phyloP scores from a whole-genome alignment of 225 moss, liverwort and hornwort species.

The Polytrichum formosum region DNA sequence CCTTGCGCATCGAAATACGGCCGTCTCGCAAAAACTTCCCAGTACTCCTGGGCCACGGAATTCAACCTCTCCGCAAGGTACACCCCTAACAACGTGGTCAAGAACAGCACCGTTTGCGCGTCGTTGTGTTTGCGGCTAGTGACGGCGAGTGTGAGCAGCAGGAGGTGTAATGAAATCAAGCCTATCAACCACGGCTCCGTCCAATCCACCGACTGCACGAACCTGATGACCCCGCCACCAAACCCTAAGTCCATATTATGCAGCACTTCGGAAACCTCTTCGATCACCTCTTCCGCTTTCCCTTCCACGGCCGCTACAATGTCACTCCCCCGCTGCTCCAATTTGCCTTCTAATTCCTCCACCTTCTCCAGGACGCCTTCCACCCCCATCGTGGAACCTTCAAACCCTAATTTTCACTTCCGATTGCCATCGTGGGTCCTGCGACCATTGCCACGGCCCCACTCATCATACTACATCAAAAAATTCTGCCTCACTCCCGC shows the following conservation, averaged over 20 bases:
- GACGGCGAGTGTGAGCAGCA: conserved; percentile 39
- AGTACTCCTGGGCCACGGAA: conserved; percentile 42
- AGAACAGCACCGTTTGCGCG: conserved; percentile 60
- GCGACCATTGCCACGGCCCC: no score
- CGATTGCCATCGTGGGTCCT: no score
- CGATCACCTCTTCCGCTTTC: no score
- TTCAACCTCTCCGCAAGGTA: conserved; percentile 76
- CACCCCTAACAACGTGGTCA: conserved; percentile 51
- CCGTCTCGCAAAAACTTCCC: conserved; percentile 68
- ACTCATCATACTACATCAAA: no score
- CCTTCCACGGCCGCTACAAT: no score
- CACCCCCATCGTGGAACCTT: no score
- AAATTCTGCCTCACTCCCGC: no score
- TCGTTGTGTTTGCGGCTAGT: conserved; percentile 52
- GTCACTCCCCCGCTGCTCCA: no score
- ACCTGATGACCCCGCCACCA: conserved; percentile 55
- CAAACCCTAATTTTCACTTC: no score
- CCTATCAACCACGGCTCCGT: conserved; percentile 80
- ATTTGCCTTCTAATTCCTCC: no score
- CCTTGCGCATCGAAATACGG: conserved; percentile 87
- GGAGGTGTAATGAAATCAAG: conserved; percentile 56
- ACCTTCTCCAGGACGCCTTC: no score
- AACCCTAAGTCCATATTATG: conserved; percentile 17
- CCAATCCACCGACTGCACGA: conserved; percentile 80
- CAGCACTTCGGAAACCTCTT: no score